A percentile compares a stretch with the other conserved stretches of the same genome.
These are phyloP conservation scores for Candida anutae DNA, from an alignment of 1,139 yeast species.

Conservation along the genomic window DNA sequence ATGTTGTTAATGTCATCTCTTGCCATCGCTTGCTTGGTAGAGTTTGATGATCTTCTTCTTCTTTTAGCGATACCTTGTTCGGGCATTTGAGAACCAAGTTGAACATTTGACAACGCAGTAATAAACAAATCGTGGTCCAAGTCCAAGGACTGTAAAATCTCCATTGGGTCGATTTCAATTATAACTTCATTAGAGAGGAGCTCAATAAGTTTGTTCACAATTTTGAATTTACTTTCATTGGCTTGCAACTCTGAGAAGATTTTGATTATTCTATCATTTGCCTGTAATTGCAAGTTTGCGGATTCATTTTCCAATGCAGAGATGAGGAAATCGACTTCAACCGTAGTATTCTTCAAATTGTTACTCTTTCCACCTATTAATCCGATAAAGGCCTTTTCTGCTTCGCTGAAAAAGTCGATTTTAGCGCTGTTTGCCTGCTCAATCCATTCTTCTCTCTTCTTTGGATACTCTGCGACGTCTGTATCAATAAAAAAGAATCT, in stretches of 20 bases:
- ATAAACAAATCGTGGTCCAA: slow-evolving; percentile 42
- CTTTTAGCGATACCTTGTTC: slow-evolving; percentile 53
- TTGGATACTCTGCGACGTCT: slow-evolving; percentile 22
- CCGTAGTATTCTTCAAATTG: slow-evolving; percentile 41
- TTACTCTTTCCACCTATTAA: slow-evolving; percentile 39
- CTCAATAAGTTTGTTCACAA: slow-evolving; percentile 58
- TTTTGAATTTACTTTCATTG: slow-evolving; percentile 46
- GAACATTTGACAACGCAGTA: slow-evolving; percentile 42
- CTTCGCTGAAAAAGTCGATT: slow-evolving; percentile 36
- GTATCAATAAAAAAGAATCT: slow-evolving; percentile 22
- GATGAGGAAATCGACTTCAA: slow-evolving; percentile 57
- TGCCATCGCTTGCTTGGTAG: slow-evolving; percentile 68
- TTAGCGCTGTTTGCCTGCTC: slow-evolving; percentile 39
- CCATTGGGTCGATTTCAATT: slow-evolving; percentile 46
- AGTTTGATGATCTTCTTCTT: slow-evolving; percentile 73
- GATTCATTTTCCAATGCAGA: slow-evolving; percentile 37
- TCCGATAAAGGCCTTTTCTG: slow-evolving; percentile 49
- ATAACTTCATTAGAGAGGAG: slow-evolving; percentile 31
- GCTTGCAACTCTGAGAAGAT: slow-evolving; percentile 49
- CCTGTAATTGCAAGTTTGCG: slow-evolving; percentile 44
- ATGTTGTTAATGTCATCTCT: slow-evolving; percentile 60
- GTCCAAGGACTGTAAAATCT: slow-evolving; percentile 40
- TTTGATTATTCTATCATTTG: slow-evolving; percentile 43
- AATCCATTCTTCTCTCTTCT: slow-evolving; percentile 36
- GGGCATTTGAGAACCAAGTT: slow-evolving; percentile 36